Percentiles rank a stretch among this genome's conserved stretches.
These are phyloP conservation scores for Suillus ampliporus DNA, from an alignment of 768 basidiomycete genomes.

Conservation along the genomic window DNA sequence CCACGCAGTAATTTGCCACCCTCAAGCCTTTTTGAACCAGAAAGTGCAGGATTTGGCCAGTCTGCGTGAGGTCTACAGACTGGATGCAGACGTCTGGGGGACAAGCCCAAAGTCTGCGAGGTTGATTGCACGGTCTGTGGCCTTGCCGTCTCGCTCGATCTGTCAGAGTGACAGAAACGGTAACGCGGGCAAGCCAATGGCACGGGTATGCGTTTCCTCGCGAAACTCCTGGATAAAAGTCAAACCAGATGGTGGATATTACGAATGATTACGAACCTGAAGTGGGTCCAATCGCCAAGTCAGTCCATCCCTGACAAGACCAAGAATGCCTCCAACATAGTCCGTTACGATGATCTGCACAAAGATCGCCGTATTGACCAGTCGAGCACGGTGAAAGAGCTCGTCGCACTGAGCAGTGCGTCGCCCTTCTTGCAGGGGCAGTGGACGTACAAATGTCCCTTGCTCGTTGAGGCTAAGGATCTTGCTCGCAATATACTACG, in stretches of 20 bases:
- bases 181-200: no score
- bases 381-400: constrained; percentile 73
- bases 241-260: neutral
- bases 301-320: constrained; percentile 65
- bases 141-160: no score
- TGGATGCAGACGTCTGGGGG: no score
- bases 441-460: constrained; percentile 45
- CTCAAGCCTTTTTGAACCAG: no score
- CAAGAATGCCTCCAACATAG: constrained; percentile 78
- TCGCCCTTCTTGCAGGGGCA: constrained; percentile 22
- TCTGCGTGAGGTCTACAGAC: no score
- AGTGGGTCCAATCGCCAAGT: constrained; percentile 75
- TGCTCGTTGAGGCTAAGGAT: constrained; percentile 73
- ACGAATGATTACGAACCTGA: constrained; percentile 42
- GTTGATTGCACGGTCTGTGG: no score
- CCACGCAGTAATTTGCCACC: constrained; percentile 76
- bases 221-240: constrained; percentile 50
- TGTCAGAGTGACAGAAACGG: no score
- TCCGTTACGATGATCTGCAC: constrained; percentile 73
- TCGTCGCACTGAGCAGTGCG: constrained; percentile 68
- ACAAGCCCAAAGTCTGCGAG: no score
- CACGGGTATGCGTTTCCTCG: constrained; percentile 53
- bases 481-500: constrained; percentile 71
- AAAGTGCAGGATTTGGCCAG: no score
- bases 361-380: constrained; percentile 76